These are phyloP conservation scores for Eruca vesicaria DNA, from an alignment of 441 rosid genomes.

Conservation along the genomic window DNA sequence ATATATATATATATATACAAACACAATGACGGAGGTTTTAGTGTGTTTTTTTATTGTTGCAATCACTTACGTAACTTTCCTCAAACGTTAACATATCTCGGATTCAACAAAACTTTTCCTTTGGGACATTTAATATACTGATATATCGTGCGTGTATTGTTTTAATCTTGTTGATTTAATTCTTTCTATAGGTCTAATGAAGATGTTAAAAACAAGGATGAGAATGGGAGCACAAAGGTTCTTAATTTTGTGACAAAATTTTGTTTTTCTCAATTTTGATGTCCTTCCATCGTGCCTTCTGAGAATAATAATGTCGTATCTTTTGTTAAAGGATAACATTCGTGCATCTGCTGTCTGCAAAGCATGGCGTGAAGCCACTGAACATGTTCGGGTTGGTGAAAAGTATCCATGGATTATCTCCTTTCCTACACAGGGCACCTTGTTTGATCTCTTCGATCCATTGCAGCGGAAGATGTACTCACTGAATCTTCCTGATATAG, in stretches of 20 bases:
- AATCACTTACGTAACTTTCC: too few species aligned
- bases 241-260: too few species aligned
- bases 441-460: conserved; percentile 65
- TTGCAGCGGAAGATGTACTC: conserved; percentile 44
- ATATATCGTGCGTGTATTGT: too few species aligned
- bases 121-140: background rate
- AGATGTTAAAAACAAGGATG: background rate
- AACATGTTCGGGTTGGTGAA: conserved; percentile 47
- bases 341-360: too few species aligned
- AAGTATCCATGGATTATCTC: conserved; percentile 66
- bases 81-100: too few species aligned
- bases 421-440: conserved; percentile 47
- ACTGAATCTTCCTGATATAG: conserved; percentile 56
- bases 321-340: too few species aligned
- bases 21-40: too few species aligned
- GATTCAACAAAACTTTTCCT: too few species aligned
- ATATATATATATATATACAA: too few species aligned
- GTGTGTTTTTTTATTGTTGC: too few species aligned
- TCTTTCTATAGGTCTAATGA: conserved; percentile 12
- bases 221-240: background rate
- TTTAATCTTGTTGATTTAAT: background rate
- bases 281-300: conserved; percentile 53
- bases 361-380: conserved; percentile 42
- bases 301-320: conserved; percentile 42
- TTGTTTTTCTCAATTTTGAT: background rate